Evolutionary conservation across 768 basidiomycete species (phyloP), one percentile per base, ranked within the genome.

Genomic region (Cystofilobasidium macerans): DNA sequence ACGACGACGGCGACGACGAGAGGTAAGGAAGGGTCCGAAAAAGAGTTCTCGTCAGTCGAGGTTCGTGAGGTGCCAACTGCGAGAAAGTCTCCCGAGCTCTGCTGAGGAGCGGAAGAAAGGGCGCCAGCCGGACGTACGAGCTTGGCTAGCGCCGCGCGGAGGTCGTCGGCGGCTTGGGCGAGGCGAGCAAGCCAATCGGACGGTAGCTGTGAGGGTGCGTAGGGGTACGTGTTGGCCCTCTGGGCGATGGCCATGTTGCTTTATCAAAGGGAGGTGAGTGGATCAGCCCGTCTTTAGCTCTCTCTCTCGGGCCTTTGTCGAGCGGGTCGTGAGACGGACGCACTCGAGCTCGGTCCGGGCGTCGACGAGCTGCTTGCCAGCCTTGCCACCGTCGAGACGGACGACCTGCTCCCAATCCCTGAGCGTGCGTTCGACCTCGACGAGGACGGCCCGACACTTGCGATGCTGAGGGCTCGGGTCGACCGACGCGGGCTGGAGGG

Each of bases 321-420:
- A n/a, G n/a, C n/a, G 11, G 12, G 20, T 20, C 18, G 20, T 40
- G 5, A 40, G 56, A 11, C 43, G 26, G 7, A 68, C 61, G 56
- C 61, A 68, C 67, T 68, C 67, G 9, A 68, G 43, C 57, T 59
- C 61, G 0, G 67, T 68, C 62, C 67, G 58, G 22, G 56, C 47
- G 47, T 68, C 67, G 20, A 68, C 40, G 20, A 54, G 38, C 26
- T 38, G 61, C 48, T 60, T 68, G 7, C 53, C 67, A 0, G 67
- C 67, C 40, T 57, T 68, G 12, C 57, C n/a, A 0, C 61, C 67
- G 35, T 68, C 67, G 30, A 59, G 22, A 5, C 57, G 48, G 14
- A 68, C 67, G 38, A 68, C 45, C 18, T 57, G 45, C 57, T 68
- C 61, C 67, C 67, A 68, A 36, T 68, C 67, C 11, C 57, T 30